Evolutionary conservation across 441 rosid species (phyloP), one percentile per base, ranked within the genome.

Genomic region (Corymbia citriodora): DNA sequence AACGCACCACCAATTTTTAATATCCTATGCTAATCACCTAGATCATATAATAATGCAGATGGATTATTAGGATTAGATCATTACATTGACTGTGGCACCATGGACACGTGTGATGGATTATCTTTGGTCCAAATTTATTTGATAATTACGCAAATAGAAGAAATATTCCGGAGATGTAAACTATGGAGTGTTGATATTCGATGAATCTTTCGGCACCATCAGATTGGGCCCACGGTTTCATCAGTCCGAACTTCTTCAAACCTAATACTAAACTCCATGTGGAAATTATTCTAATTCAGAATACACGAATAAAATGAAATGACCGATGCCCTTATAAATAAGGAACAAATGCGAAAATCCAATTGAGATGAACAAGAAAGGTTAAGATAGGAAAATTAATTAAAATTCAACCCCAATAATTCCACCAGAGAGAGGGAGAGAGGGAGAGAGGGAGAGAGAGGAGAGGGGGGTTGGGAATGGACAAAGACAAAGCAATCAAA

Each of bases 401-500:
- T 79, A 21, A 79, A 40, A 74, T 89, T 90, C 94, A 91, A 91
- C 36, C 88, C 87, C 88, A 89, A 87, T 7, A 89, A 53, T 88
- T 15, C 65, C 40, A 25, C 90, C 83, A 14, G 57, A 92, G 92
- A 89, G 91, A 92, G 88, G 10, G 85, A 21, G 8, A 36, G 91
- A 92, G 88, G 10, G 85, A 21, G 8, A 36, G 49, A 19, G 6
- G 79, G 90, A 90, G 63, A 4, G 10, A 5, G 2, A 11, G 1
- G 3, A 1, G 6, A 6, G 13, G n/a, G 45, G 45, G 45, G 33
- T 33, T 82, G 72, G 91, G 40, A 59, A 63, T 21, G n/a, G 94
- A 92, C 89, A 93, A 88, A 89, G 92, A 89, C 92, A 79, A 89
- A 25, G 87, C 91, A 91, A 91, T 92, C 91, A 91, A 92, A 90